Conservation (phyloP, 768 basidiomycete genomes). For the Hebeloma cylindrosporum region DNA sequence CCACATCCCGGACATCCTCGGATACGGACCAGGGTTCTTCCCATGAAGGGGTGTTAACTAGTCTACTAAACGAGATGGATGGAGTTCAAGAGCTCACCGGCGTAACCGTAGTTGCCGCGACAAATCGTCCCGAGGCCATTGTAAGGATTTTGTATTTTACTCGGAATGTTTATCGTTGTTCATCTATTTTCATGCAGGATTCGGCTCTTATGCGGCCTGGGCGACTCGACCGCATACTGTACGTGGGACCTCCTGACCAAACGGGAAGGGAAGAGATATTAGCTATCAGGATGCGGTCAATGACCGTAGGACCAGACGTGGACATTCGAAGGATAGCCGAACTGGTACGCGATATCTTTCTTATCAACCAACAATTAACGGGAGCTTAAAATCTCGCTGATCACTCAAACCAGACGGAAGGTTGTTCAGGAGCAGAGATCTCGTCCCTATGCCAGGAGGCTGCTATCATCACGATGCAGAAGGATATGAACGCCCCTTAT, state of each 20-base stretch:
- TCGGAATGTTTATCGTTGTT: background rate
- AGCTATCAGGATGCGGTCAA: slow-evolving; percentile 68
- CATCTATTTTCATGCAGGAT: slow-evolving; percentile 55
- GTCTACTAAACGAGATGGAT: slow-evolving; percentile 96
- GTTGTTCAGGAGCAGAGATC: slow-evolving; percentile 96
- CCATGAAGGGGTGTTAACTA: slow-evolving; percentile 90
- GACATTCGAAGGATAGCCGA: slow-evolving; percentile 66
- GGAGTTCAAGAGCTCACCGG: slow-evolving; percentile 93
- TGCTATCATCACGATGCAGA: slow-evolving; percentile 88
- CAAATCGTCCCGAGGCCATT: slow-evolving; percentile 92
- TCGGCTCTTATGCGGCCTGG: slow-evolving; percentile 94
- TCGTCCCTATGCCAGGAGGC: slow-evolving; percentile 94
- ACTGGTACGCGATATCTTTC: slow-evolving; percentile 48
- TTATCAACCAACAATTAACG: too few species aligned
- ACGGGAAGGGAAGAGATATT: slow-evolving; percentile 83
- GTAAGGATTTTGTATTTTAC: slow-evolving; percentile 27
- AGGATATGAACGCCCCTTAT: slow-evolving; percentile 71
- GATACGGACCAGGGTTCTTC: slow-evolving; percentile 53
- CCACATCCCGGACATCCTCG: slow-evolving; percentile 68
- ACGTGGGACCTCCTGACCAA: slow-evolving; percentile 89
- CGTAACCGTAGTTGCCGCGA: slow-evolving; percentile 95
- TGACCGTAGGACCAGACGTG: slow-evolving; percentile 76
- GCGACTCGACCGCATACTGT: slow-evolving; percentile 89
- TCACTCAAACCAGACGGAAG: slow-evolving; percentile 64
- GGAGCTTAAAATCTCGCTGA: too few species aligned